Conservation (phyloP, 2,329 filamentous ascomycete species). For the Knufia petricola region DNA sequence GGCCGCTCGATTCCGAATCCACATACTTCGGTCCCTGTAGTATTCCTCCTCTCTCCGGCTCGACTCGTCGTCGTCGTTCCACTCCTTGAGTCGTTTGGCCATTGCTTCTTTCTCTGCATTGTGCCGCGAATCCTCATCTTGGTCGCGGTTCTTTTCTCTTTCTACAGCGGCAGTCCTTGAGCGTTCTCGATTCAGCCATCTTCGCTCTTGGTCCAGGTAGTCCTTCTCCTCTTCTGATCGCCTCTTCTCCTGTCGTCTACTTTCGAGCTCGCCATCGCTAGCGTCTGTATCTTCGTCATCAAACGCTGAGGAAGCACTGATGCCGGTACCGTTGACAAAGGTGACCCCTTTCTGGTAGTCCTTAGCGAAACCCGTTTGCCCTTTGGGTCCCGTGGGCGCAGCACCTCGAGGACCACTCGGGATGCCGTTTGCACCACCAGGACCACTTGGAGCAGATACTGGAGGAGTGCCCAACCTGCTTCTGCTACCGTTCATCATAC, state of each 20-base stretch:
- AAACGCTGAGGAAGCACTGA: constrained; percentile 48
- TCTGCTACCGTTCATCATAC: constrained; percentile 51
- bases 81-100: constrained; percentile 64
- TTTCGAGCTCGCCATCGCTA: constrained; percentile 76
- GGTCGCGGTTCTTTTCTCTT: constrained; percentile 71
- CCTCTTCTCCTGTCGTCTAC: constrained; percentile 59
- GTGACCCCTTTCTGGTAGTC: constrained; percentile 68
- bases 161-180: constrained; percentile 75
- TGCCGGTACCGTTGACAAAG: constrained; percentile 71
- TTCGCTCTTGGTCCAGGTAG: constrained; percentile 75
- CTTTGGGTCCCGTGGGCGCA: constrained; percentile 64
- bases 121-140: constrained; percentile 58
- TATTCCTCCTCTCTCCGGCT: constrained; percentile 65
- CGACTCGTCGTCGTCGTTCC: constrained; percentile 81
- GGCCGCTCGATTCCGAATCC: constrained; percentile 68
- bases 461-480: constrained; percentile 64
- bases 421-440: constrained; percentile 60
- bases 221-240: constrained; percentile 67
- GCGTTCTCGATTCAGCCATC: constrained; percentile 83
- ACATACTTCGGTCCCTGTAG: constrained; percentile 75
- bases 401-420: constrained; percentile 67
- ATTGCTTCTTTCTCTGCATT: constrained; percentile 57
- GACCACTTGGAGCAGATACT: constrained; percentile 50
- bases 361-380: constrained; percentile 54
- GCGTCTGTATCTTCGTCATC: constrained; percentile 84